Conservation (phyloP, 306 rosid genomes). For the Delonix regia region DNA sequence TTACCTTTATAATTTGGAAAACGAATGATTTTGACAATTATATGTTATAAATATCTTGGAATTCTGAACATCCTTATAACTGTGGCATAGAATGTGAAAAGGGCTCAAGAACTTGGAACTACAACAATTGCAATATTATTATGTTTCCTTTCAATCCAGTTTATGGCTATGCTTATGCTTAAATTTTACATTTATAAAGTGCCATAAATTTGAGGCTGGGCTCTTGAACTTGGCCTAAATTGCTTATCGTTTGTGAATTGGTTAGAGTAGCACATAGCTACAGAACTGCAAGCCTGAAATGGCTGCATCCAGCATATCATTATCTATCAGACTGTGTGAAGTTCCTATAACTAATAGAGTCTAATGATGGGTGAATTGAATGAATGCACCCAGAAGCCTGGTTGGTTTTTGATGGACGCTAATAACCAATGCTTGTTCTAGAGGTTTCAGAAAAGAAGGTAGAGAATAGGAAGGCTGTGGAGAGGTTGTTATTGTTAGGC, state of each 20-base stretch:
- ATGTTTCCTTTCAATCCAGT: too few species aligned
- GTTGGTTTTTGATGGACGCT: slow-evolving; percentile 1
- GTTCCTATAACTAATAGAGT: slow-evolving; percentile 25
- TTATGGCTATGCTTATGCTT: not conserved
- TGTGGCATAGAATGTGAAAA: slow-evolving; percentile 1
- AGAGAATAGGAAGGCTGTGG: too few species aligned
- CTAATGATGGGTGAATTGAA: slow-evolving; percentile 23
- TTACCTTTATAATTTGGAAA: not conserved
- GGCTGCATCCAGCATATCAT: not conserved
- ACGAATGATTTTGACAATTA: not conserved
- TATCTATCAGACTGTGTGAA: not conserved
- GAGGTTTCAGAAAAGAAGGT: too few species aligned
- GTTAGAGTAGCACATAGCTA: slow-evolving; percentile 25
- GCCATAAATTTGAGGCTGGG: not conserved
- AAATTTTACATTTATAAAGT: not conserved
- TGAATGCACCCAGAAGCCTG: not conserved
- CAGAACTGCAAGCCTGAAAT: slow-evolving; percentile 3
- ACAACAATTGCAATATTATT: not conserved
- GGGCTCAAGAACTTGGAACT: not conserved
- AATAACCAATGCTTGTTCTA: too few species aligned
- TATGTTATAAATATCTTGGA: not conserved
- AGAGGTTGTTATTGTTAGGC: too few species aligned
- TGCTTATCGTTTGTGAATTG: not conserved
- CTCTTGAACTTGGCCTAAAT: too few species aligned
- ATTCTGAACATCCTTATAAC: not conserved